Percentiles rank a stretch among this genome's conserved stretches.
Evolutionary conservation across 106 monocot genomes (phyloP).

Genomic region (Amphibolis antarctica): DNA sequence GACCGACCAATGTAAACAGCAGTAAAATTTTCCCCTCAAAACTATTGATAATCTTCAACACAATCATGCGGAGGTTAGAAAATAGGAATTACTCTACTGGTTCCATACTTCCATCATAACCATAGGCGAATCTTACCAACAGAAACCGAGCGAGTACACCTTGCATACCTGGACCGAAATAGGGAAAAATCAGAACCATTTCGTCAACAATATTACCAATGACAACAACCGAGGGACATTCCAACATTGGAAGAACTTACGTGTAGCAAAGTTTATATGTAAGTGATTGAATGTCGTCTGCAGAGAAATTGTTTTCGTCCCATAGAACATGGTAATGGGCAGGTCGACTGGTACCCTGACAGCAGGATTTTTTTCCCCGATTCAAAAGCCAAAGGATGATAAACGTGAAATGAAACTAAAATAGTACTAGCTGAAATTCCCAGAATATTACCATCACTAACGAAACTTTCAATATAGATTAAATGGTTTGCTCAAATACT

Average conservation of each 20-base stretch:
- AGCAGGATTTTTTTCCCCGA: background rate
- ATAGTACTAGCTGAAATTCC: too few species aligned
- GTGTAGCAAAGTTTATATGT: conserved; percentile 93
- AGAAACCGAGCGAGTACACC: conserved; percentile 83
- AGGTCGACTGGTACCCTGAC: conserved; percentile 72
- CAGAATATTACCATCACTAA: too few species aligned
- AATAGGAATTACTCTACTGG: too few species aligned
- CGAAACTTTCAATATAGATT: too few species aligned
- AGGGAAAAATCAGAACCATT: background rate
- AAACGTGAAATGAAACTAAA: too few species aligned
- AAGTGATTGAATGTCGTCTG: conserved; percentile 76
- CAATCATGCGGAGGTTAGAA: too few species aligned
- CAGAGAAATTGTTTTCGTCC: conserved; percentile 85
- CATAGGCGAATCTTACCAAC: conserved; percentile 36
- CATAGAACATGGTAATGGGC: conserved; percentile 86
- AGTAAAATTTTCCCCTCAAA: too few species aligned
- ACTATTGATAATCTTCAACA: too few species aligned
- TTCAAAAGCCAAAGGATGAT: background rate
- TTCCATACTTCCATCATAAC: too few species aligned
- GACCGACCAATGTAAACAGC: too few species aligned
- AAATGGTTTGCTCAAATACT: too few species aligned
- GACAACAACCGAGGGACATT: background rate
- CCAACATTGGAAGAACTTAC: conserved; percentile 17
- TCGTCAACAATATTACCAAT: background rate
- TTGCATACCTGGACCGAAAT: conserved; percentile 50